These are phyloP conservation scores for Ligustrum vulgare DNA, from an alignment of 257 asterid species.

Conservation along the genomic window DNA sequence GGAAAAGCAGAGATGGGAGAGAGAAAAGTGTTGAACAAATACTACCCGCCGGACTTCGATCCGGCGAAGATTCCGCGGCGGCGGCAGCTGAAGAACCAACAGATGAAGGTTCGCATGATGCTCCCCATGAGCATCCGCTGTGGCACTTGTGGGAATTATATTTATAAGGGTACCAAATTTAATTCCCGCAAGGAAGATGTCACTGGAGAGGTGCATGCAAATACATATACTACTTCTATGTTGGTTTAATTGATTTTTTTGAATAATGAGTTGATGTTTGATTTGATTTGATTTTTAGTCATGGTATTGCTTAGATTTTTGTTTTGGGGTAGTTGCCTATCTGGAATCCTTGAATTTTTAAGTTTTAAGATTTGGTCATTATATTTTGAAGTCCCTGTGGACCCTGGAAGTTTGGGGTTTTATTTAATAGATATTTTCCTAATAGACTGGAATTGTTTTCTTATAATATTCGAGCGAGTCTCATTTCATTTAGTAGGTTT, in stretches of 20 bases:
- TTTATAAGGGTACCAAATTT: slow-evolving; percentile 80
- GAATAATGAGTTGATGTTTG: neutral
- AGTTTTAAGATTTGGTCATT: neutral
- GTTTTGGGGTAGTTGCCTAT: neutral
- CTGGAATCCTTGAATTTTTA: neutral
- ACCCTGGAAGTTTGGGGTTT: neutral
- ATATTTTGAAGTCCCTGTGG: neutral
- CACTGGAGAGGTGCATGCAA: slow-evolving; percentile 43
- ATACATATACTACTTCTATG: neutral
- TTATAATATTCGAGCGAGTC: too few species aligned
- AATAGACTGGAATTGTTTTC: too few species aligned
- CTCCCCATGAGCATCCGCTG: slow-evolving; percentile 92
- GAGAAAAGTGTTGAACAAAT: slow-evolving; percentile 80
- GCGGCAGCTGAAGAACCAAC: slow-evolving; percentile 70
- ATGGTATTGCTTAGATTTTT: neutral
- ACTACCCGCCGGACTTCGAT: slow-evolving; percentile 93
- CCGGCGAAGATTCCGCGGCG: slow-evolving; percentile 92
- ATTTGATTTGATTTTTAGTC: neutral
- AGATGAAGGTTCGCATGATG: slow-evolving; percentile 88
- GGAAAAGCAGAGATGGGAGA: slow-evolving; percentile 65
- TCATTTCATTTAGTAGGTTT: too few species aligned
- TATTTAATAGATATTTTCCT: too few species aligned
- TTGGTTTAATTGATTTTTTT: neutral
- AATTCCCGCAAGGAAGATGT: slow-evolving; percentile 91
- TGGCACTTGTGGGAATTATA: slow-evolving; percentile 76